Evolutionary conservation across 495 filamentous ascomycete genomes (phyloP).

Genomic region (Haplographium delicatum): DNA sequence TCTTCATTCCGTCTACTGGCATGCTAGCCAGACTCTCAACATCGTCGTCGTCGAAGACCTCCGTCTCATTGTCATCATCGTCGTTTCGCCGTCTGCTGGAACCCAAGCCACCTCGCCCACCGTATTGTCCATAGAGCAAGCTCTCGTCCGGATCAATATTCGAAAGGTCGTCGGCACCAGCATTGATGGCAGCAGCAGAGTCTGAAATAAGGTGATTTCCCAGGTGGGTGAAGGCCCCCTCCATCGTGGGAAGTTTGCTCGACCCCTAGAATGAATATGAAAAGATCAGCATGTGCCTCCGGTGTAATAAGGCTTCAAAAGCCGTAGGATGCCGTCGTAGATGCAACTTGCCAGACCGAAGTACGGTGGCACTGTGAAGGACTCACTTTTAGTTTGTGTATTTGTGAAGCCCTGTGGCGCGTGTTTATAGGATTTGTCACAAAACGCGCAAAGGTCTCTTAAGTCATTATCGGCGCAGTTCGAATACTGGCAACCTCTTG

Average conservation of each 20-base stretch:
- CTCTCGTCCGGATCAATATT: constrained; percentile 72
- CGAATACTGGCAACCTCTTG: constrained; percentile 12
- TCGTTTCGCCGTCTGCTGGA: constrained; percentile 55
- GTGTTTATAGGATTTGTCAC: constrained; percentile 12
- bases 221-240: constrained; percentile 80
- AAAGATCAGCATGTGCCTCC: neutral
- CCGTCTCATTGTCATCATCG: constrained; percentile 83
- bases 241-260: constrained; percentile 46
- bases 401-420: constrained; percentile 23
- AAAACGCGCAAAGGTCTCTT: constrained; percentile 12
- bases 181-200: constrained; percentile 68
- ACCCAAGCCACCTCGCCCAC: constrained; percentile 44
- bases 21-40: constrained; percentile 87
- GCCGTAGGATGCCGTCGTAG: constrained; percentile 1
- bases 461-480: constrained; percentile 20
- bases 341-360: neutral
- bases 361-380: constrained; percentile 3
- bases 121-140: constrained; percentile 62
- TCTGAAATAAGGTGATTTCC: constrained; percentile 76
- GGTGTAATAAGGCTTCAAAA: neutral
- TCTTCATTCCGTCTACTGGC: constrained; percentile 68
- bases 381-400: constrained; percentile 17
- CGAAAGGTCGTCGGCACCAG: constrained; percentile 57
- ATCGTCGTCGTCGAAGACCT: constrained; percentile 84
- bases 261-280: constrained; percentile 1